Evolutionary conservation across 164 flowering plant species (phyloP).

Genomic region (Taxillus chinensis): DNA sequence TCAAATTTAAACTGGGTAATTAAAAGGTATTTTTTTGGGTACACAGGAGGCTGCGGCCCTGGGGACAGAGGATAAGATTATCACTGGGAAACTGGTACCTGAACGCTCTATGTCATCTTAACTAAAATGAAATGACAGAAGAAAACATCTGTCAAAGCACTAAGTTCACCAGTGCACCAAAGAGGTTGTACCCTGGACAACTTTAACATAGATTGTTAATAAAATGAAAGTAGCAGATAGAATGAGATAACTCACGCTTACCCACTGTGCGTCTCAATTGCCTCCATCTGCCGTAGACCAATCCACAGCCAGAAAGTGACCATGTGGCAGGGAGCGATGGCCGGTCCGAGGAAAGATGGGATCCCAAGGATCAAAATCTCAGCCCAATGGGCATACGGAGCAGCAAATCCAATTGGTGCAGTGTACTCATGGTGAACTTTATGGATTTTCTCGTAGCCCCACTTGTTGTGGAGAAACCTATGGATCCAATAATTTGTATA

Average conservation of each 20-base stretch:
- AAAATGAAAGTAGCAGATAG: too few relatives aligned
- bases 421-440: slow-evolving; percentile 81
- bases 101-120: too few relatives aligned
- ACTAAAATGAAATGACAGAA: too few relatives aligned
- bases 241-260: slow-evolving; percentile 19
- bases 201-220: too few relatives aligned
- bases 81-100: too few relatives aligned
- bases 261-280: slow-evolving; percentile 95
- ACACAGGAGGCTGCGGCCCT: too few relatives aligned
- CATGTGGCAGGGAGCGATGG: slow-evolving; percentile 81
- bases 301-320: slow-evolving; percentile 90
- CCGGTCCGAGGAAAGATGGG: slow-evolving; percentile 83
- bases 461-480: slow-evolving; percentile 56
- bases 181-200: too few relatives aligned
- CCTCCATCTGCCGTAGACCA: slow-evolving; percentile 74
- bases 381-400: slow-evolving; percentile 89
- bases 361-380: slow-evolving; percentile 78
- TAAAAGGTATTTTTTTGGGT: too few relatives aligned
- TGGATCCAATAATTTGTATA: slow-evolving; percentile 84
- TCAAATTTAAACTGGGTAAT: too few relatives aligned
- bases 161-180: too few relatives aligned
- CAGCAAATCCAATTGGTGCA: slow-evolving; percentile 77
- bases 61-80: too few relatives aligned
- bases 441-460: slow-evolving; percentile 89
- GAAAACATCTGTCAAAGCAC: too few relatives aligned